Evolutionary conservation across 768 basidiomycete species (phyloP).

Genomic region (Lactifluus pinguis): DNA sequence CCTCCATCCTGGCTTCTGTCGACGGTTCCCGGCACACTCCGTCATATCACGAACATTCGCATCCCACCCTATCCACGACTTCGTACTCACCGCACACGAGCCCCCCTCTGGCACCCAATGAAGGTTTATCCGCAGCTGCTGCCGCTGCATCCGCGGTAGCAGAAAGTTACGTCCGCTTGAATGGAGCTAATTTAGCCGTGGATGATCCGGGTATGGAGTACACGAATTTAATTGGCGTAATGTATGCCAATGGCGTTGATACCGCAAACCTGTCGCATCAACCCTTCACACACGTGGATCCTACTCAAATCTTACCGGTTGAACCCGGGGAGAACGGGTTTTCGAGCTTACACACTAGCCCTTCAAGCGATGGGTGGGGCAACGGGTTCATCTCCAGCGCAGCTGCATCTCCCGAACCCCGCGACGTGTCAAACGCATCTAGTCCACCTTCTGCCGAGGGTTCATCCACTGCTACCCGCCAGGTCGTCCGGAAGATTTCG

Average conservation of each 20-base stretch:
- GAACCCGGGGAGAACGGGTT: slow-evolving; percentile 35
- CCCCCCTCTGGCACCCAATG: slow-evolving; percentile 28
- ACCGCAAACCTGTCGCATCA: slow-evolving; percentile 29
- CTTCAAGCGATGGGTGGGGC: slow-evolving; percentile 70
- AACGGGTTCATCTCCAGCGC: slow-evolving; percentile 60
- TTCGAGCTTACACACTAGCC: slow-evolving; percentile 58
- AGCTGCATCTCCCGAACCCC: slow-evolving; percentile 68
- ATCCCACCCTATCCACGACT: slow-evolving; percentile 23
- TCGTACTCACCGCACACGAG: slow-evolving; percentile 31
- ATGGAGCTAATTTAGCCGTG: slow-evolving; percentile 42
- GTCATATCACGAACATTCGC: slow-evolving; percentile 22
- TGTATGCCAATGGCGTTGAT: slow-evolving; percentile 46
- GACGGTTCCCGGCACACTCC: slow-evolving; percentile 17
- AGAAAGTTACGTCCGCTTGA: slow-evolving; percentile 63
- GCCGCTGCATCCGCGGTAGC: slow-evolving; percentile 63
- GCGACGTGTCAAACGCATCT: slow-evolving; percentile 58
- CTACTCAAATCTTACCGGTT: slow-evolving; percentile 70
- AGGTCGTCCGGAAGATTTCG: slow-evolving; percentile 49
- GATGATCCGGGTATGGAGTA: slow-evolving; percentile 55
- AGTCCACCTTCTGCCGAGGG: slow-evolving; percentile 64
- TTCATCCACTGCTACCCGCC: slow-evolving; percentile 25
- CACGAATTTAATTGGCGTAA: slow-evolving; percentile 55
- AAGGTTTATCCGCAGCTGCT: slow-evolving; percentile 56
- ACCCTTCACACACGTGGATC: slow-evolving; percentile 80
- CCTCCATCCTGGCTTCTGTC: slow-evolving; percentile 17